These are phyloP conservation scores for Aegilops longissima DNA, from an alignment of 176 grass and related monocot genomes.

Conservation along the genomic window DNA sequence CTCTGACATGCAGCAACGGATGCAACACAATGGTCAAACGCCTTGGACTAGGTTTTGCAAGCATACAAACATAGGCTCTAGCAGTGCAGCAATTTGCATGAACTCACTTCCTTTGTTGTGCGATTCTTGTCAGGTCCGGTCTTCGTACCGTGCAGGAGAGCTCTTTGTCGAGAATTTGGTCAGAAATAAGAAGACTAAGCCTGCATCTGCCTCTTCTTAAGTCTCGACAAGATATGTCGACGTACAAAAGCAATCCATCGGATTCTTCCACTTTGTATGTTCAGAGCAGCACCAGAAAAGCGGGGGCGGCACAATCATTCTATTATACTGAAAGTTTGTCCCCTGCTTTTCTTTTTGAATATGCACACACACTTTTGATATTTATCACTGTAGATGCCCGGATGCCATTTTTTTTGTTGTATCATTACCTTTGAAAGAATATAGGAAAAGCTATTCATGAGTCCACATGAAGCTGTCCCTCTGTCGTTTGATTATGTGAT, in stretches of 20 bases:
- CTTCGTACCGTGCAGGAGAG: conserved; percentile 90
- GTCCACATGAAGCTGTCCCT: neutral
- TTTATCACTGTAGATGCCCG: neutral
- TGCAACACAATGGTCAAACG: neutral
- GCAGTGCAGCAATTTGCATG: neutral
- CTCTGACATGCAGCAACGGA: neutral
- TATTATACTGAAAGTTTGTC: conserved; percentile 16
- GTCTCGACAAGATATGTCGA: conserved; percentile 30
- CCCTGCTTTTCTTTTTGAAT: conserved; percentile 1
- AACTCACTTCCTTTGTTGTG: conserved; percentile 9
- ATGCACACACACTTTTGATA: neutral
- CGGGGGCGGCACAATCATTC: neutral
- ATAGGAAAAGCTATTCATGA: conserved; percentile 6
- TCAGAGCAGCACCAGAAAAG: conserved; percentile 17
- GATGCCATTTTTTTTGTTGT: neutral
- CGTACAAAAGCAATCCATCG: neutral
- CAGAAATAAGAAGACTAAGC: conserved; percentile 47
- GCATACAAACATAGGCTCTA: neutral
- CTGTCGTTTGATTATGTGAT: conserved; percentile 12
- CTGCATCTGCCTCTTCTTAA: conserved; percentile 29
- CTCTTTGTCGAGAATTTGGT: conserved; percentile 90
- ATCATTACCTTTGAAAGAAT: conserved; percentile 23
- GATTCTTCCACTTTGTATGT: conserved; percentile 11
- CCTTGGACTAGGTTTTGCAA: neutral
- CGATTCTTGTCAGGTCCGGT: conserved; percentile 63